Base-by-base conservation (phyloP, 2,329 filamentous ascomycete genomes). In the Chalaropsis ovoidea region DNA sequence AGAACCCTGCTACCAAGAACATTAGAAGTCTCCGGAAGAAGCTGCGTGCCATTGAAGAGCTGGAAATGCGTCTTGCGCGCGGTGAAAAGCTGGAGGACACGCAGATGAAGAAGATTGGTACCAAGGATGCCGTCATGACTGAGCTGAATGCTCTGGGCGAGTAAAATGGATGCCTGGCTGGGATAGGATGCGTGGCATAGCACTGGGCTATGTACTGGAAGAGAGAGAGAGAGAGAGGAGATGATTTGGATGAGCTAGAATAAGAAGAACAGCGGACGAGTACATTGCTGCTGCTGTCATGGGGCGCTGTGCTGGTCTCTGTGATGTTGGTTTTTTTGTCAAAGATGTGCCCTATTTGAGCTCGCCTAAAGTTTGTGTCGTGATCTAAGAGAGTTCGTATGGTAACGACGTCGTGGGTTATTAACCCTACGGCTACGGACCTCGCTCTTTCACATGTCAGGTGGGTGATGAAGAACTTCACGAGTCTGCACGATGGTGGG, bases 41-140 rank as follows among this genome's bases (percentile, higher is more conserved):
- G 82, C 88, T 99, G 69, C 86, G 94, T 22, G 94, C 94, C 11
- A 99, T 99, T 73, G 94, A 99, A 74, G 94, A 99, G 74, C 79
- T 99, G 68, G 96, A 97, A 80, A 96, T 97, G 92, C 86, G 94
- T 66, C 86, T 92, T 70, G 94, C 93, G 2, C 87, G 88, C 42
- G 93, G 93, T 4, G 94, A 99, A 81, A 97, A 96, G 81, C 79
- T 99, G 68, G 94, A 99, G 78, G 93, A 96, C 73, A 99, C 94
- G 41, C 94, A 99, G 78, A 86, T 99, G 76, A 95, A 96, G 82
- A 99, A 99, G 83, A 99, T 99, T 71, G 83, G 85, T 65, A 97
- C 91, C 24, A 95, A 97, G 79, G 80, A 86, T 61, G 77, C 82
- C 17, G 93, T 99, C 67, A 81, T 92, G 68, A 90, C 88, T 77